Evolutionary conservation across 805 yeast genomes (phyloP).

Genomic region (Candida adriatica): DNA sequence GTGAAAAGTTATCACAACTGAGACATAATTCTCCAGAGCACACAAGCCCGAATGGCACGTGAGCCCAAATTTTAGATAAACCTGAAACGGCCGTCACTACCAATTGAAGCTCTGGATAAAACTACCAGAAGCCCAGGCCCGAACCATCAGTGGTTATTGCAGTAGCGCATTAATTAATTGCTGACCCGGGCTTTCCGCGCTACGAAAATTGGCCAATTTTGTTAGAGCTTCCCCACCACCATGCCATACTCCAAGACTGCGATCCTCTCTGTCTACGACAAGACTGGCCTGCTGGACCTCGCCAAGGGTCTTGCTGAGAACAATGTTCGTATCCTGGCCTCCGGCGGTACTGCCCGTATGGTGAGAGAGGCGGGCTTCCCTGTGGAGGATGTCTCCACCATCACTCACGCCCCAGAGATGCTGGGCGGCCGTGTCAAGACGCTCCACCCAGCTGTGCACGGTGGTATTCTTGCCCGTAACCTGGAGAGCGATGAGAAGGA

Average conservation of each 20-base stretch:
- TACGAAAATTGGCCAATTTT: no score
- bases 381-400: slow-evolving; percentile 89
- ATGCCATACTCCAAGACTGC: slow-evolving; percentile 83
- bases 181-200: no score
- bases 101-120: no score
- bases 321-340: slow-evolving; percentile 87
- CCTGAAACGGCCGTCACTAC: no score
- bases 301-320: slow-evolving; percentile 91
- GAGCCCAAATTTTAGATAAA: no score
- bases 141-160: no score
- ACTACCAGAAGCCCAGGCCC: no score
- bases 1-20: no score
- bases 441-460: slow-evolving; percentile 97
- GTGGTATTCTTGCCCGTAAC: slow-evolving; percentile 93
- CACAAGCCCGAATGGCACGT: no score
- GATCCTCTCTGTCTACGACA: slow-evolving; percentile 93
- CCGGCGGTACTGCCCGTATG: slow-evolving; percentile 95
- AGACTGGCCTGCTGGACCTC: slow-evolving; percentile 90
- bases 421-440: slow-evolving; percentile 98
- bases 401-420: slow-evolving; percentile 99
- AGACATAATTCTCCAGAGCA: no score
- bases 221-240: no score
- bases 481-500: slow-evolving; percentile 87
- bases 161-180: no score
- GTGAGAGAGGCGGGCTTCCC: slow-evolving; percentile 97